Conservation (phyloP, 2,329 filamentous ascomycete species). For the Penicillium sp. region DNA sequence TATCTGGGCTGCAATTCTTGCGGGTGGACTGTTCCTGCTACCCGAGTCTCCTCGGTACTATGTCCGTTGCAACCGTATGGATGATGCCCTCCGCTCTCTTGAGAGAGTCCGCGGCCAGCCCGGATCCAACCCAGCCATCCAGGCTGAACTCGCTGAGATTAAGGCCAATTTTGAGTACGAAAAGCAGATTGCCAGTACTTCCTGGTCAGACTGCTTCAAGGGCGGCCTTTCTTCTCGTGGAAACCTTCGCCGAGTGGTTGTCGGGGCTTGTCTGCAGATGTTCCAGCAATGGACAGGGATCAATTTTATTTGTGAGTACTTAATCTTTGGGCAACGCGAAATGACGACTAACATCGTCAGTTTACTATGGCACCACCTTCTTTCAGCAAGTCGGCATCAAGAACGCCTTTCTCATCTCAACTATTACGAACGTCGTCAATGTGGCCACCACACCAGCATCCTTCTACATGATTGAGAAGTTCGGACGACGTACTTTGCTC, state of each 20-base stretch:
- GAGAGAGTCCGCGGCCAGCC: constrained; percentile 71
- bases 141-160: constrained; percentile 77
- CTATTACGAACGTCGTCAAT: constrained; percentile 86
- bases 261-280: constrained; percentile 71
- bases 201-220: constrained; percentile 61
- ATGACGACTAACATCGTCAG: constrained; percentile 88
- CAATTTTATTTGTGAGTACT: constrained; percentile 70
- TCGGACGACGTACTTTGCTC: constrained; percentile 76
- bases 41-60: constrained; percentile 84
- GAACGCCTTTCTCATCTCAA: constrained; percentile 76
- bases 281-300: constrained; percentile 81
- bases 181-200: constrained; percentile 57
- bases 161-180: constrained; percentile 88
- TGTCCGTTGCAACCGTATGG: constrained; percentile 70
- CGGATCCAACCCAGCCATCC: constrained; percentile 67
- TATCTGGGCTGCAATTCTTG: constrained; percentile 76
- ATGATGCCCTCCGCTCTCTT: constrained; percentile 61
- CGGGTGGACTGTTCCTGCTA: constrained; percentile 66
- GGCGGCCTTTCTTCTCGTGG: constrained; percentile 59
- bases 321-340: constrained; percentile 3
- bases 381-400: constrained; percentile 72
- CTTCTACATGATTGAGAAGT: constrained; percentile 81
- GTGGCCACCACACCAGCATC: constrained; percentile 80
- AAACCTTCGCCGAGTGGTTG: constrained; percentile 63
- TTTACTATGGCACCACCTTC: constrained; percentile 82